Percentiles rank a stretch among this genome's conserved stretches.
Evolutionary conservation across 2,329 filamentous ascomycete genomes (phyloP).

Genomic region (Trichoderma hamatum): DNA sequence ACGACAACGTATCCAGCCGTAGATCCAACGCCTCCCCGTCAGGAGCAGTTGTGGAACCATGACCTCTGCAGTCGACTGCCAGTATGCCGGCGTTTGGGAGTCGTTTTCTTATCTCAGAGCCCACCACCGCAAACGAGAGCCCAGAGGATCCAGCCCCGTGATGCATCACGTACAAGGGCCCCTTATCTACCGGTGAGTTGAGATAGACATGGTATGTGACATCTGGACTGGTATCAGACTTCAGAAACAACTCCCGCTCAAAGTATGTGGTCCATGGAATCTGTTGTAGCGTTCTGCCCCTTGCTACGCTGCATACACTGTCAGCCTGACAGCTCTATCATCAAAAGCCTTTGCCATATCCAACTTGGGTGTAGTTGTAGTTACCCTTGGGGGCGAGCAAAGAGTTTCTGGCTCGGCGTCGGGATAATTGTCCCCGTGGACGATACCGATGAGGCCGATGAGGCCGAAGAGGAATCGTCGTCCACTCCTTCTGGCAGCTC

Average conservation of each 20-base stretch:
- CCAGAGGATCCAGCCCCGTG: conserved; percentile 94
- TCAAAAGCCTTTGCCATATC: background rate
- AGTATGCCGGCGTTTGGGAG: conserved; percentile 82
- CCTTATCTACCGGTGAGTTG: conserved; percentile 73
- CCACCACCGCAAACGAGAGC: conserved; percentile 84
- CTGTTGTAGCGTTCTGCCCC: conserved; percentile 62
- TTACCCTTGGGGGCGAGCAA: conserved; percentile 71
- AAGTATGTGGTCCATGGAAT: conserved; percentile 91
- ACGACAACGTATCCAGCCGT: conserved; percentile 69
- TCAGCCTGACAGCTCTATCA: conserved; percentile 32
- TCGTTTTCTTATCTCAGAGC: conserved; percentile 73
- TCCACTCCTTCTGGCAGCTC: conserved; percentile 51
- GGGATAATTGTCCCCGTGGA: conserved; percentile 92
- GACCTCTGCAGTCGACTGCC: conserved; percentile 82
- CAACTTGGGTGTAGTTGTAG: conserved; percentile 32
- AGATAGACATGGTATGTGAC: conserved; percentile 84
- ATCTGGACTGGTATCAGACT: conserved; percentile 46
- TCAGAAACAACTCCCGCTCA: conserved; percentile 79
- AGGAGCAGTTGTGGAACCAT: conserved; percentile 70
- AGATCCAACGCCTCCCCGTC: conserved; percentile 59
- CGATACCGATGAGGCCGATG: conserved; percentile 88
- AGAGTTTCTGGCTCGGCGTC: conserved; percentile 71
- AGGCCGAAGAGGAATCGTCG: conserved; percentile 78
- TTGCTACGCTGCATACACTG: conserved; percentile 45
- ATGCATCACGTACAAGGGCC: conserved; percentile 88